Conservation (phyloP, 257 asterid genomes). For the Schizonepeta tenuifolia region DNA sequence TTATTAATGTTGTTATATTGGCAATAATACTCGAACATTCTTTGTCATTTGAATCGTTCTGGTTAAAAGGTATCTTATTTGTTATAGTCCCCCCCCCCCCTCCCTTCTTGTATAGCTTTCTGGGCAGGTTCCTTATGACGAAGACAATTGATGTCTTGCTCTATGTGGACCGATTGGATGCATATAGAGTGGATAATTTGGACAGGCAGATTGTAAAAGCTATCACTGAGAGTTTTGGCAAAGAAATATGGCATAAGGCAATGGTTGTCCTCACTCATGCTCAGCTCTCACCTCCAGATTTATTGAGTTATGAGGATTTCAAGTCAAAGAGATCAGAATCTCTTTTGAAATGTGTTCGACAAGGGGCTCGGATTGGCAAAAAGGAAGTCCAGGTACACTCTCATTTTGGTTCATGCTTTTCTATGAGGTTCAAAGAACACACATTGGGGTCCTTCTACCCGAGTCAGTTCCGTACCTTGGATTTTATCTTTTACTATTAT, state of each 20-base stretch:
- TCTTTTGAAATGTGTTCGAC: constrained; percentile 75
- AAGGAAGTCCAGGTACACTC: constrained; percentile 58
- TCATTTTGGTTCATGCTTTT: constrained; percentile 19
- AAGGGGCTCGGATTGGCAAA: constrained; percentile 71
- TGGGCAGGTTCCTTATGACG: constrained; percentile 82
- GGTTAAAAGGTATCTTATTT: not conserved
- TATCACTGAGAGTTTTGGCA: constrained; percentile 81
- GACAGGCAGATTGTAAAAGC: constrained; percentile 91
- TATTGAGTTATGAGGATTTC: constrained; percentile 84
- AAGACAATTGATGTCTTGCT: constrained; percentile 95
- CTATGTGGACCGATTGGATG: constrained; percentile 97
- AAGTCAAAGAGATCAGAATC: constrained; percentile 83
- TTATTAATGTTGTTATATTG: not conserved
- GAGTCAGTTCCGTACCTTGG: not conserved
- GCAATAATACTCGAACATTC: not conserved
- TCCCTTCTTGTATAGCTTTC: constrained; percentile 23
- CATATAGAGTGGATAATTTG: constrained; percentile 94
- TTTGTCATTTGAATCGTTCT: constrained; percentile 3
- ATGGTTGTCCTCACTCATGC: constrained; percentile 90
- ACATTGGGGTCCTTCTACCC: not conserved
- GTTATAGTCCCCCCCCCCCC: not conserved
- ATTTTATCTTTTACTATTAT: not conserved
- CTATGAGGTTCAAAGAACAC: not conserved
- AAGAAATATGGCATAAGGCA: constrained; percentile 83
- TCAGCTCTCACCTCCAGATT: constrained; percentile 99